Evolutionary conservation across 345 rosid species (phyloP).

Genomic region (Toxicodendron radicans): DNA sequence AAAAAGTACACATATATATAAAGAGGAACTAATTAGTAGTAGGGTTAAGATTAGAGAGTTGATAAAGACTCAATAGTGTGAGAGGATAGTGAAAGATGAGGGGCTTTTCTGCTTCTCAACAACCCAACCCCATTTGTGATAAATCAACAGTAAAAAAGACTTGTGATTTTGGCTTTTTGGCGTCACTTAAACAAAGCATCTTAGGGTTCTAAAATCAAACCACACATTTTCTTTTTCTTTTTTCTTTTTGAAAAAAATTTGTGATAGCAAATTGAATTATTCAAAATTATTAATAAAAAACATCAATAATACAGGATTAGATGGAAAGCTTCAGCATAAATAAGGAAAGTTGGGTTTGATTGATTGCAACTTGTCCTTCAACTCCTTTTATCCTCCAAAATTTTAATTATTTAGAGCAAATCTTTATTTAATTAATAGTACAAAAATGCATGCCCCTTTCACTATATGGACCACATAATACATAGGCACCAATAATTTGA

Average conservation of each 20-base stretch:
- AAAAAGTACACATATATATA: not conserved
- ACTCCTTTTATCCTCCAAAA: slow-evolving; percentile 9
- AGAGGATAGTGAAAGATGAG: slow-evolving; percentile 34
- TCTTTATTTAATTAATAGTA: not conserved
- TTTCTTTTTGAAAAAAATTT: too few relatives aligned
- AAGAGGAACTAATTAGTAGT: not conserved
- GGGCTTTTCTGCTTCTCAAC: slow-evolving; percentile 58
- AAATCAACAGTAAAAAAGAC: slow-evolving; percentile 22
- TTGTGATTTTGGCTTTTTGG: slow-evolving; percentile 28
- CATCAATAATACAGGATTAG: slow-evolving; percentile 27
- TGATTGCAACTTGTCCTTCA: slow-evolving; percentile 34
- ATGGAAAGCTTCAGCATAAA: slow-evolving; percentile 21
- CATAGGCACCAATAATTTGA: too few relatives aligned
- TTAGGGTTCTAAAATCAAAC: too few relatives aligned
- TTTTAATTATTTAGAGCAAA: slow-evolving; percentile 4
- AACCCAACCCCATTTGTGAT: slow-evolving; percentile 65
- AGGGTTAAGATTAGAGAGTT: slow-evolving; percentile 30
- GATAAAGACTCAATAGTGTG: slow-evolving; percentile 29
- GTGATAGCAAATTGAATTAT: too few relatives aligned
- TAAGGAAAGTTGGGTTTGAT: slow-evolving; percentile 39
- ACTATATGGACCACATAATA: not conserved
- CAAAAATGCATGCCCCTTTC: too few relatives aligned
- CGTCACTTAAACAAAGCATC: slow-evolving; percentile 30
- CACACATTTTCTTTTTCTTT: too few relatives aligned
- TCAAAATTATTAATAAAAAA: slow-evolving; percentile 15